Evolutionary conservation across 139 green algal genomes (phyloP).

Genomic region (Tetratostichococcus sp.): DNA sequence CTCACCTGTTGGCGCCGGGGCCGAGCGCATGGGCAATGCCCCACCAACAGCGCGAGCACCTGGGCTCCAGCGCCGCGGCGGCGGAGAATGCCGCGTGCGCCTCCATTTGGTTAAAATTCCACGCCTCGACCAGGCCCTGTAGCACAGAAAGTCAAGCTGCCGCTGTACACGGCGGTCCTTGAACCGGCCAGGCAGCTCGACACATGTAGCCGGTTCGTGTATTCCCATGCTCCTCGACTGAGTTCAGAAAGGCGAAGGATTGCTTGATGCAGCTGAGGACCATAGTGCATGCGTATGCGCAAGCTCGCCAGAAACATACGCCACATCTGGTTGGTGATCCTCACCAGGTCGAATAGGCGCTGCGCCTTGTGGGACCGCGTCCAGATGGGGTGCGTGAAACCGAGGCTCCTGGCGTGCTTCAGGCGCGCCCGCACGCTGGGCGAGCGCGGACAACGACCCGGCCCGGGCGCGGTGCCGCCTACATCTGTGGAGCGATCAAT

Average conservation of each 20-base stretch:
- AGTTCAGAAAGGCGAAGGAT: too few relatives aligned
- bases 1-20: conserved; percentile 25
- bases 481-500: too few relatives aligned
- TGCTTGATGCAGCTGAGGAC: too few relatives aligned
- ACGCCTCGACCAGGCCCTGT: conserved; percentile 39
- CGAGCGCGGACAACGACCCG: background rate
- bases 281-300: too few relatives aligned
- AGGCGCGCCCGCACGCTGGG: background rate
- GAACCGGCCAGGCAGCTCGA: background rate
- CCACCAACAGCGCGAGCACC: conserved; percentile 27
- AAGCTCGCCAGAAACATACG: background rate
- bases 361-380: background rate
- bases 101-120: conserved; percentile 40
- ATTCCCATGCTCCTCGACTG: background rate
- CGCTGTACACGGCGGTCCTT: too few relatives aligned
- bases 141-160: background rate
- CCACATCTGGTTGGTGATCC: background rate
- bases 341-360: background rate
- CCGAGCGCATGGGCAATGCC: conserved; percentile 32
- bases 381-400: conserved; percentile 8
- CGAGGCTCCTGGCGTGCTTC: background rate
- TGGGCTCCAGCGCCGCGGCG: conserved; percentile 19
- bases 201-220: background rate
- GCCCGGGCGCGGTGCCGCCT: too few relatives aligned
- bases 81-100: conserved; percentile 24